Evolutionary conservation across 1,284 basidiomycete species (phyloP).

Genomic region (Microbotryum scabiosae): DNA sequence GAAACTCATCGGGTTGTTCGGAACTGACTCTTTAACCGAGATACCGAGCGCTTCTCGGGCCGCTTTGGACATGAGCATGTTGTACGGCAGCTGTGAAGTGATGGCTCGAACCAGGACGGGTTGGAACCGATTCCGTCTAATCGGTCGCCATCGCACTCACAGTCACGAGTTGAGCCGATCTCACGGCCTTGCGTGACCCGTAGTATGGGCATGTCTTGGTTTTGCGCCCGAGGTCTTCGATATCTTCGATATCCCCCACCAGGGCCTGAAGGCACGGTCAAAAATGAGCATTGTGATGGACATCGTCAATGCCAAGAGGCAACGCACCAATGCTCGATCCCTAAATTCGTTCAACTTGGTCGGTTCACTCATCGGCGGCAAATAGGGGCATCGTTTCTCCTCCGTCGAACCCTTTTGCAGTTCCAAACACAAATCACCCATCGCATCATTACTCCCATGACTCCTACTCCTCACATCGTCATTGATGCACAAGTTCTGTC

Average conservation of each 20-base stretch:
- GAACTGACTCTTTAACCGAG: conserved; percentile 55
- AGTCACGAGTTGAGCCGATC: conserved; percentile 51
- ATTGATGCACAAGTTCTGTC: conserved; percentile 90
- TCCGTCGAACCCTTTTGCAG: conserved; percentile 64
- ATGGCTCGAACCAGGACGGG: neutral
- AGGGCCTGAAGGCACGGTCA: conserved; percentile 50
- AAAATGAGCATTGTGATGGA: neutral
- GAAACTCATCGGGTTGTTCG: too few relatives aligned
- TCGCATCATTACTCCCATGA: conserved; percentile 50
- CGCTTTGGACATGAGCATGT: conserved; percentile 73
- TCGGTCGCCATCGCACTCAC: neutral
- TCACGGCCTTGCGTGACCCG: conserved; percentile 73
- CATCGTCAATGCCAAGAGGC: neutral
- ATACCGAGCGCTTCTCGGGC: conserved; percentile 82
- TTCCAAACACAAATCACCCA: conserved; percentile 88
- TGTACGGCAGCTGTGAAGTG: conserved; percentile 69
- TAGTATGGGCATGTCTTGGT: conserved; percentile 85
- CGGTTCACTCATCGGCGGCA: conserved; percentile 68
- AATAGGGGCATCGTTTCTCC: conserved; percentile 61
- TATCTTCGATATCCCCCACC: conserved; percentile 90
- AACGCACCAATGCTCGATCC: conserved; percentile 71
- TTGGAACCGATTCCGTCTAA: neutral
- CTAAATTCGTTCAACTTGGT: conserved; percentile 69
- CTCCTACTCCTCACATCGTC: conserved; percentile 57
- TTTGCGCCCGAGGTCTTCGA: conserved; percentile 61